Evolutionary conservation across 2,329 filamentous ascomycete species (phyloP), one percentile per base, ranked within the genome.

Genomic region (Colletotrichum sojae): DNA sequence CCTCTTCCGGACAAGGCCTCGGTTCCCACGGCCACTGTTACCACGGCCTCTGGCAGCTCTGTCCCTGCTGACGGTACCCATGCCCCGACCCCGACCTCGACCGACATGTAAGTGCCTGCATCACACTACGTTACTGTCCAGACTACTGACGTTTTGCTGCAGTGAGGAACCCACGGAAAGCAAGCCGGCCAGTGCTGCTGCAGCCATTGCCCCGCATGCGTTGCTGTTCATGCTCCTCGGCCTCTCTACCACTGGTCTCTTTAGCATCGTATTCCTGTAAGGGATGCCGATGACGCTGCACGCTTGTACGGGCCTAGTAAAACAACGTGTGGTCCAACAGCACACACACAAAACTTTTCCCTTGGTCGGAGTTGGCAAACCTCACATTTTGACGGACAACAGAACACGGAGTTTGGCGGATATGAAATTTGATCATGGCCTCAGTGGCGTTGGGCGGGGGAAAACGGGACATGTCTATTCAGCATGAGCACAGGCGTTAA

Each of bases 181-280:
- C 22, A 69, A 67, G 46, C 67, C 67, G 10, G 60, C 60, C 16
- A 67, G 67, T 25, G 63, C 67, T 40, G 67, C 67, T 27, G 67
- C 55, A 6, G 67, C 63, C 16, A 69, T 69, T 57, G 62, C 67
- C 27, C 67, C 67, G 25, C 67, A 61, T 51, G 62, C 67, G 12
- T 16, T 69, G 3, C 55, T 67, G 6, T 69, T 69, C 45, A 53
- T 55, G 5, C 9, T 61, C 13, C 20, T 69, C 12, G 67, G 67
- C n/a, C 54, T 69, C n/a, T 61, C 62, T 4, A 51, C 51, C 2
- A 61, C 67, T 15, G 39, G 62, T 48, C 39, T 67, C 10, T 58
- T 67, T 45, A 67, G 55, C 27, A 51, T 69, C 9, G 51, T 67
- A 2, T 67, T 67, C n/a, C 56, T 69, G 18, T 69, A 63, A 39